Base-by-base conservation (phyloP, 208 protist genomes). In the Trypanosoma cruzi region DNA sequence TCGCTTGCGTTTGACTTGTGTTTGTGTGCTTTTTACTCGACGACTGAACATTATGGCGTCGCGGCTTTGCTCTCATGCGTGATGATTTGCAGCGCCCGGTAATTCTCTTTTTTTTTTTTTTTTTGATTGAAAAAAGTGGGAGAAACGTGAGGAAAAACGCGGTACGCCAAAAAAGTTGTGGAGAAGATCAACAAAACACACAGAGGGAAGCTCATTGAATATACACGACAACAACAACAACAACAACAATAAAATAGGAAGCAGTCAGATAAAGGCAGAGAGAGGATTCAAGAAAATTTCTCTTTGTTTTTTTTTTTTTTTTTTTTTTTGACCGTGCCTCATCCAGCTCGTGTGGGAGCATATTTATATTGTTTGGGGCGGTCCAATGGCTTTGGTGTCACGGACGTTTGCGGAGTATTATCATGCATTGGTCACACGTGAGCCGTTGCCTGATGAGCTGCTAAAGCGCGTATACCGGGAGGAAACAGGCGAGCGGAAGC, bases 391-490 rank as follows among this genome's bases (percentile, higher is more conserved):
- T 24, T 34, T 92, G 20, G 69, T 92, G 52, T 71, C 66, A 20
- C 34, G 49, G 28, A 79, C 59, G 57, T 93, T 93, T 72, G 62
- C 73, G 18, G 88, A 93, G 49, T 84, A 80, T 77, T 93, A 93
- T 70, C 57, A 80, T 16, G 75, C 75, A 37, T 76, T 93, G 13
- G 72, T 84, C 28, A 29, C 68, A 4, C 76, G 73, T 28, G 77
- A 75, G 54, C 80, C 70, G 0, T 81, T 76, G 16, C 29, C 75
- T 14, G 53, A 84, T 24, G 85, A 93, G 59, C 40, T 74, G 20
- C 74, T 89, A 40, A 71, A 79, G 54, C 75, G 80, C 26, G 55
- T 93, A 24, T 72, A 79, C 37, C 88, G 88, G 13, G 72, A 82
- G 0, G 88, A 93, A 64, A 71, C 78, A n/a, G 74, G 75, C n/a